Evolutionary conservation across 192 early-diverging fungal species (phyloP).

Genomic region (Phlyctochytrium planicorne): DNA sequence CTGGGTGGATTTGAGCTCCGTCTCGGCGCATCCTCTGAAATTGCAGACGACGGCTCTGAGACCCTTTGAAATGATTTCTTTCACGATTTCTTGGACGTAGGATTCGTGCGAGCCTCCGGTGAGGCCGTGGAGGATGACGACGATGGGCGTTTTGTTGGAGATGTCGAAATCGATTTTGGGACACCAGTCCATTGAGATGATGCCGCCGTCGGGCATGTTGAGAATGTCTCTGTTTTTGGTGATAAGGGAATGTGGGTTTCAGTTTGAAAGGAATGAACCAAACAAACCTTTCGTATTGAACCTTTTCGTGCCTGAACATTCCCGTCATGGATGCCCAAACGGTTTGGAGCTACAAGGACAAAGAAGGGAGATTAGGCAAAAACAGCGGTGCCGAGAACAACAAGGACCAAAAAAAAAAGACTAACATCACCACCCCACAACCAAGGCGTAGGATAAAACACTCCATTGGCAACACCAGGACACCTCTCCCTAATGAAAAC

Average conservation of each 20-base stretch:
- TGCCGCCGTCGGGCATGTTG: slow-evolving; percentile 79
- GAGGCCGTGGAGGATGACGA: slow-evolving; percentile 85
- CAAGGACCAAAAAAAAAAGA: slow-evolving; percentile 67
- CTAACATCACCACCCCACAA: slow-evolving; percentile 78
- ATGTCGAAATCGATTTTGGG: slow-evolving; percentile 56
- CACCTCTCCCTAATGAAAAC: slow-evolving; percentile 13
- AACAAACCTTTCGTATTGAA: background rate
- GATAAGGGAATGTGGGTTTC: background rate
- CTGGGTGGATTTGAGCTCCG: slow-evolving; percentile 71
- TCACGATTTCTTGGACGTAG: slow-evolving; percentile 77
- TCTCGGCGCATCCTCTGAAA: slow-evolving; percentile 84
- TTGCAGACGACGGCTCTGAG: slow-evolving; percentile 85
- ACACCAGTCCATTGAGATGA: slow-evolving; percentile 85
- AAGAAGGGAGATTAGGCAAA: slow-evolving; percentile 49
- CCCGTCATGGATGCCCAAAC: background rate
- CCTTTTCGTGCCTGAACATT: background rate
- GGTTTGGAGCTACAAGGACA: slow-evolving; percentile 42
- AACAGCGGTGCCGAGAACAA: too few relatives aligned
- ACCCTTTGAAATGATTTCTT: slow-evolving; percentile 11
- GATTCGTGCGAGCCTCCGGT: slow-evolving; percentile 90
- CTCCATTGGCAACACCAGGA: slow-evolving; percentile 9
- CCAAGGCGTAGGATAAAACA: slow-evolving; percentile 69
- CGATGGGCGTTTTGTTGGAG: slow-evolving; percentile 56
- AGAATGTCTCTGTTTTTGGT: slow-evolving; percentile 42
- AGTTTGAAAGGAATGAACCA: background rate